These are phyloP conservation scores for Hemisphaericaspora nanyangensis DNA, from an alignment of 805 yeast species.

Conservation along the genomic window DNA sequence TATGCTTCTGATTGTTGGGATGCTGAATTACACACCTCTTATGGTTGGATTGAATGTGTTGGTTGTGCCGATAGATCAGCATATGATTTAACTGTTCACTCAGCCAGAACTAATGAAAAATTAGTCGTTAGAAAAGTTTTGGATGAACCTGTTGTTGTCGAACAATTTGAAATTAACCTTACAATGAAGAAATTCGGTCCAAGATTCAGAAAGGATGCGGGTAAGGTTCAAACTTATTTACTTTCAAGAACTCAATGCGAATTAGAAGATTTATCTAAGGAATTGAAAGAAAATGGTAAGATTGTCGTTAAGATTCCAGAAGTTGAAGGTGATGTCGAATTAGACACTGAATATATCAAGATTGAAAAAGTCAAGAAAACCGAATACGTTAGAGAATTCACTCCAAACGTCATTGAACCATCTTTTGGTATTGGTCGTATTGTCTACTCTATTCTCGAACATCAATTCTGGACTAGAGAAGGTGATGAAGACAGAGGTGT, in stretches of 20 bases:
- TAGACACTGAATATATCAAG: slow-evolving; percentile 66
- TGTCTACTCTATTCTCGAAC: slow-evolving; percentile 89
- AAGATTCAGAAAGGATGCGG: slow-evolving; percentile 94
- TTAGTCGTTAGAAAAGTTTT: slow-evolving; percentile 89
- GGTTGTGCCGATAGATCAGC: slow-evolving; percentile 99
- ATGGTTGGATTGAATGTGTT: slow-evolving; percentile 99
- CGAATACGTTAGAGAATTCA: slow-evolving; percentile 91
- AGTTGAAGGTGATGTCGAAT: slow-evolving; percentile 58
- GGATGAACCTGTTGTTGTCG: slow-evolving; percentile 78
- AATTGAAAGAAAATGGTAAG: slow-evolving; percentile 58
- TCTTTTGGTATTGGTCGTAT: slow-evolving; percentile 99
- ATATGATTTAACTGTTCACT: slow-evolving; percentile 91
- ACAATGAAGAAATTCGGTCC: slow-evolving; percentile 98
- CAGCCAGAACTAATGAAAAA: slow-evolving; percentile 93
- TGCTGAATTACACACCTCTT: slow-evolving; percentile 91
- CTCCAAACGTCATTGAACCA: slow-evolving; percentile 98
- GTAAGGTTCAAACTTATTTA: slow-evolving; percentile 82
- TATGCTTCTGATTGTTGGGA: slow-evolving; percentile 99
- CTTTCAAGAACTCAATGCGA: slow-evolving; percentile 76
- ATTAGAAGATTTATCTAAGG: slow-evolving; percentile 69
- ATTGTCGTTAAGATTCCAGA: slow-evolving; percentile 68
- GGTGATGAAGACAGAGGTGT: slow-evolving; percentile 83
- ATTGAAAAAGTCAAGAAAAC: slow-evolving; percentile 76
- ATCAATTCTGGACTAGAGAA: slow-evolving; percentile 91
- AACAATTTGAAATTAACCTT: slow-evolving; percentile 77